Conservation (phyloP, 768 basidiomycete species). For the Aureoboletus auriporus region DNA sequence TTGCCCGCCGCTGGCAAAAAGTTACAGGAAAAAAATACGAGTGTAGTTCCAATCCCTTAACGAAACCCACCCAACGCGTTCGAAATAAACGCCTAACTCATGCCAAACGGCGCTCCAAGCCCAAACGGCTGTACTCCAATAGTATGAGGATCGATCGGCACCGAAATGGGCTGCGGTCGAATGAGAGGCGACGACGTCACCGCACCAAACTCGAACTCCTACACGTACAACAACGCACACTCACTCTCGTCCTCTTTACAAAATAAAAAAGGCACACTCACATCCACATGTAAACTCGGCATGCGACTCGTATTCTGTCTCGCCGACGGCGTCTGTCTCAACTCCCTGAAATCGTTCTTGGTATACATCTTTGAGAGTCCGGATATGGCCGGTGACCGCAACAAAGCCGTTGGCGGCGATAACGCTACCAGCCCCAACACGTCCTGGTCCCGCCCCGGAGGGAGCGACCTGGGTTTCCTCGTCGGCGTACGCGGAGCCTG, state of each 20-base stretch:
- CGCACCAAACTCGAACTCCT: conserved; percentile 35
- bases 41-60: too few species aligned
- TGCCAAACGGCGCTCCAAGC: conserved; percentile 30
- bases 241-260: background rate
- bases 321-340: conserved; percentile 62
- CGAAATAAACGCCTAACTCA: conserved; percentile 9
- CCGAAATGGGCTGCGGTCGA: conserved; percentile 20
- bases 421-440: conserved; percentile 59
- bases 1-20: too few species aligned
- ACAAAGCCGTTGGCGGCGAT: conserved; percentile 65
- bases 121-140: conserved; percentile 20
- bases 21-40: too few species aligned
- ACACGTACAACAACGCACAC: background rate
- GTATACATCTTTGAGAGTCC: conserved; percentile 80
- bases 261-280: conserved; percentile 34
- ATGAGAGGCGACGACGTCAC: conserved; percentile 27
- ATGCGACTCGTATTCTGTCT: conserved; percentile 83
- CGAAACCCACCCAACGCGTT: background rate
- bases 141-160: conserved; percentile 14
- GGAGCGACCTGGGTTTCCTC: conserved; percentile 26
- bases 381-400: conserved; percentile 68
- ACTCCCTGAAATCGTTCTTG: conserved; percentile 78
- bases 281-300: conserved; percentile 81
- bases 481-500: conserved; percentile 53
- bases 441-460: conserved; percentile 25